phyloP scores from a whole-genome alignment of 2,329 filamentous ascomycete species.

The Magnaporthiopsis incrustans region DNA sequence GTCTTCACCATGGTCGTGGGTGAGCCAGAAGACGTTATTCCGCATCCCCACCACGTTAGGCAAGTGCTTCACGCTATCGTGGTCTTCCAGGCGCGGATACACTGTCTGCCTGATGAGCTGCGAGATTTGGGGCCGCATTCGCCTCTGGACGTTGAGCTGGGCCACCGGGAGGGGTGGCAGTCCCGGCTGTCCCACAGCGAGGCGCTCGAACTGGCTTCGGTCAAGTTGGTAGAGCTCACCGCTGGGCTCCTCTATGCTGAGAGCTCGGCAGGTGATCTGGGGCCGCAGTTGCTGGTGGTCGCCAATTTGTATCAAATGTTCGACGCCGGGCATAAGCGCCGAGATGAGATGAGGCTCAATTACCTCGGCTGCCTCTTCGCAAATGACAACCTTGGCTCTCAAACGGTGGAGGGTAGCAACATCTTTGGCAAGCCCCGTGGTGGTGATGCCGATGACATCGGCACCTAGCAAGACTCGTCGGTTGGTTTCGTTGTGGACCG shows the following conservation, averaged over 20 bases:
- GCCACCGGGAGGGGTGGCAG: constrained; percentile 21
- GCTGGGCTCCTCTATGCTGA: constrained; percentile 40
- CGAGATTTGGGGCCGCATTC: constrained; percentile 59
- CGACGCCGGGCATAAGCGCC: constrained; percentile 47
- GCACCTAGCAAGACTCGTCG: constrained; percentile 29
- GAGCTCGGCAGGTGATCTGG: constrained; percentile 44
- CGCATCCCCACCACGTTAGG: constrained; percentile 46
- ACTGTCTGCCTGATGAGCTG: constrained; percentile 46
- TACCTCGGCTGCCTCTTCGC: constrained; percentile 63
- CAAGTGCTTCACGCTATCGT: constrained; percentile 25
- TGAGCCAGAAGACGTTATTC: constrained; percentile 50
- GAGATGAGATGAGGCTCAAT: constrained; percentile 56
- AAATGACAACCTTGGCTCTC: constrained; percentile 49
- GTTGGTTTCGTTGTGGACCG: constrained; percentile 21
- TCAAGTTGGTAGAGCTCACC: constrained; percentile 47
- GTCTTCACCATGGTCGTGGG: constrained; percentile 45
- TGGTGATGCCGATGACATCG: constrained; percentile 51
- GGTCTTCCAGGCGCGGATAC: constrained; percentile 49
- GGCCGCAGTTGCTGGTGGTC: constrained; percentile 57
- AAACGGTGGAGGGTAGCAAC: constrained; percentile 40
- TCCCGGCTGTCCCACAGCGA: constrained; percentile 22
- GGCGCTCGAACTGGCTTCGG: constrained; percentile 52
- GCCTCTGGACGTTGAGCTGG: constrained; percentile 48
- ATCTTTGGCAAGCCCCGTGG: constrained; percentile 47
- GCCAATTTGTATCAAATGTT: constrained; percentile 57